Evolutionary conservation across 1,139 yeast species (phyloP).

Genomic region (Geotrichum australiense): DNA sequence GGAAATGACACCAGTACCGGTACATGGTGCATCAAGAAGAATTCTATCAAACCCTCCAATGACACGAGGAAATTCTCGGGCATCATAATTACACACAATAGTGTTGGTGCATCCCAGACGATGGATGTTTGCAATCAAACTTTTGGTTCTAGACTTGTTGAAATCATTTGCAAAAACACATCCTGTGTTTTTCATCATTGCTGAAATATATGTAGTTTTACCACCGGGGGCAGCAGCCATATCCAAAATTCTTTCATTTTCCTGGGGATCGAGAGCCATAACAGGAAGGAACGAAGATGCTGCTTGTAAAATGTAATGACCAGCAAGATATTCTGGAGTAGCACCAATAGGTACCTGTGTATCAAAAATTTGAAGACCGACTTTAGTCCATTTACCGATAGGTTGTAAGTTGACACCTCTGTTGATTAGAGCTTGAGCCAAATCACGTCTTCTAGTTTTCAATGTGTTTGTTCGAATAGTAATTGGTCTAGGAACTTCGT

Average conservation of each 20-base stretch:
- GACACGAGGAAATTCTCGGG: conserved; percentile 96
- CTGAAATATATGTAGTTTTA: conserved; percentile 92
- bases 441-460: conserved; percentile 88
- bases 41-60: conserved; percentile 97
- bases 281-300: conserved; percentile 97
- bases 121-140: conserved; percentile 94
- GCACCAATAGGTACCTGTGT: conserved; percentile 99
- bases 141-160: conserved; percentile 91
- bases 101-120: conserved; percentile 96
- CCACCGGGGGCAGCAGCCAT: conserved; percentile 99
- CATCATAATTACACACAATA: conserved; percentile 95
- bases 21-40: conserved; percentile 95
- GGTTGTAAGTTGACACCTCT: conserved; percentile 97
- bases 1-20: conserved; percentile 99
- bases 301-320: conserved; percentile 95
- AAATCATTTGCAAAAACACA: conserved; percentile 96
- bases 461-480: conserved; percentile 95
- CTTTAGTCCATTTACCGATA: conserved; percentile 96
- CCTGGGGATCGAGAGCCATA: conserved; percentile 95
- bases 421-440: conserved; percentile 90
- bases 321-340: conserved; percentile 97
- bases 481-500: conserved; percentile 92
- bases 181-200: conserved; percentile 97
- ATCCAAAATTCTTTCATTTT: conserved; percentile 88
- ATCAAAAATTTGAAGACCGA: conserved; percentile 92